Conservation (phyloP, 2,329 filamentous ascomycete genomes). For the Penicillium fuscoglaucum region DNA sequence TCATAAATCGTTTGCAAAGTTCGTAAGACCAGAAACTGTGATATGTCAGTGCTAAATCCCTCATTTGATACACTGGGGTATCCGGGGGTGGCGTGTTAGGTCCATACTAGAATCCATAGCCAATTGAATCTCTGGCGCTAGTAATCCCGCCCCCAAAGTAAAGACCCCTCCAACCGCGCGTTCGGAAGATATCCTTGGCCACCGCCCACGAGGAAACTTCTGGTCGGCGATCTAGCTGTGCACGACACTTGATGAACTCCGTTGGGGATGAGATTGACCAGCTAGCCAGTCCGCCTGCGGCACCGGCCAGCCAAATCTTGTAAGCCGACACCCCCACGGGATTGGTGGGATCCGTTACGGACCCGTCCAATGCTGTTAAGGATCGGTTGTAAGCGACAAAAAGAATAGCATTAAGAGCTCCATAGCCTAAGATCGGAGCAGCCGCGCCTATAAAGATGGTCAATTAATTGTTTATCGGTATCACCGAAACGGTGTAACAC, state of each 20-base stretch:
- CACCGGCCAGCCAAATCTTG: constrained; percentile 77
- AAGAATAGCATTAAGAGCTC: constrained; percentile 83
- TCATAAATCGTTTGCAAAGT: constrained; percentile 63
- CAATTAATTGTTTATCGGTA: not conserved
- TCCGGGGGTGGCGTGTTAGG: constrained; percentile 10
- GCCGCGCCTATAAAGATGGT: constrained; percentile 62
- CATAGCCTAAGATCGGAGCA: constrained; percentile 85
- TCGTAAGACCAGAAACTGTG: constrained; percentile 84
- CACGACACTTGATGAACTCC: constrained; percentile 85
- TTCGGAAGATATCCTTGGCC: constrained; percentile 59
- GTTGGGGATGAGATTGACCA: constrained; percentile 86
- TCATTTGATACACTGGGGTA: constrained; percentile 13
- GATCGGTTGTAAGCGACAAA: constrained; percentile 89
- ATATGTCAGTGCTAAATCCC: not conserved
- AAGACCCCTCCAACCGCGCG: constrained; percentile 65
- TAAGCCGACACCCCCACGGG: constrained; percentile 54
- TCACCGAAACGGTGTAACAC: not conserved
- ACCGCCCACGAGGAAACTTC: constrained; percentile 63
- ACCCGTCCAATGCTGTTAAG: constrained; percentile 59
- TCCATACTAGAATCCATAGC: constrained; percentile 88
- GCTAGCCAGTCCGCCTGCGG: constrained; percentile 76
- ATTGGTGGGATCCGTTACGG: constrained; percentile 46
- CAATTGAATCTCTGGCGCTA: constrained; percentile 77
- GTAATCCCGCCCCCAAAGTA: constrained; percentile 83
- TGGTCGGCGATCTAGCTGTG: constrained; percentile 61